Evolutionary conservation across 2,329 filamentous ascomycete genomes (phyloP).

Genomic region (Fusarium dimerum): DNA sequence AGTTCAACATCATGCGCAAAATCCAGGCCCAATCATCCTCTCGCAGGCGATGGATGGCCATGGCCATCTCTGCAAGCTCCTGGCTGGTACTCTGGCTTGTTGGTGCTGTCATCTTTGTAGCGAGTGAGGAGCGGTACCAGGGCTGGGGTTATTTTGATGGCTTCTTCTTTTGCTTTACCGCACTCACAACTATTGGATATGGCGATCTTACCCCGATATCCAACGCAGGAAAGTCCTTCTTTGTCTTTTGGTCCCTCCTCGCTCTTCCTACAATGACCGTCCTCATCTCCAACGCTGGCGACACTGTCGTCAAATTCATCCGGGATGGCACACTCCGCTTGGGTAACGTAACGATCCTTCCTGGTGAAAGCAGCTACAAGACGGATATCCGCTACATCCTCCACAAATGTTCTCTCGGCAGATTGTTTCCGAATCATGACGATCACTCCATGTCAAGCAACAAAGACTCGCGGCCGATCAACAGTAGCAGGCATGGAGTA

Average conservation of each 20-base stretch:
- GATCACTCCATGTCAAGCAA: conserved; percentile 2
- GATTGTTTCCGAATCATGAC: conserved; percentile 35
- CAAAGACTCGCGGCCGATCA: not conserved
- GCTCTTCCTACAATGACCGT: conserved; percentile 88
- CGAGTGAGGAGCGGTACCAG: conserved; percentile 54
- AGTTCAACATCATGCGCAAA: conserved; percentile 79
- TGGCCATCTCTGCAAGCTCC: conserved; percentile 65
- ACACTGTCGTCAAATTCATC: conserved; percentile 72
- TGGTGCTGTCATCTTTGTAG: conserved; percentile 73
- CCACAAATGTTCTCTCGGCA: conserved; percentile 44
- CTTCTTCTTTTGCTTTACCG: conserved; percentile 84
- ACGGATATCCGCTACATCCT: conserved; percentile 47
- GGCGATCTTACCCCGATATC: conserved; percentile 78
- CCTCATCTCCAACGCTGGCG: conserved; percentile 78
- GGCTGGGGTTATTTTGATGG: conserved; percentile 75
- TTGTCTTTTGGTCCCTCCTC: conserved; percentile 89
- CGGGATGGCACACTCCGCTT: conserved; percentile 56
- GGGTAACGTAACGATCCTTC: conserved; percentile 62
- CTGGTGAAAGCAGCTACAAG: conserved; percentile 53
- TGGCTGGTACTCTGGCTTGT: conserved; percentile 79
- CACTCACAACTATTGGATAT: conserved; percentile 83
- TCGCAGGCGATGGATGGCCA: conserved; percentile 73
- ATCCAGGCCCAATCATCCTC: conserved; percentile 68
- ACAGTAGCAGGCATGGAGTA: not conserved
- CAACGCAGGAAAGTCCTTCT: conserved; percentile 79